phyloP scores from a whole-genome alignment of 805 yeast genomes.

The Yamadazyma kitorensis region DNA sequence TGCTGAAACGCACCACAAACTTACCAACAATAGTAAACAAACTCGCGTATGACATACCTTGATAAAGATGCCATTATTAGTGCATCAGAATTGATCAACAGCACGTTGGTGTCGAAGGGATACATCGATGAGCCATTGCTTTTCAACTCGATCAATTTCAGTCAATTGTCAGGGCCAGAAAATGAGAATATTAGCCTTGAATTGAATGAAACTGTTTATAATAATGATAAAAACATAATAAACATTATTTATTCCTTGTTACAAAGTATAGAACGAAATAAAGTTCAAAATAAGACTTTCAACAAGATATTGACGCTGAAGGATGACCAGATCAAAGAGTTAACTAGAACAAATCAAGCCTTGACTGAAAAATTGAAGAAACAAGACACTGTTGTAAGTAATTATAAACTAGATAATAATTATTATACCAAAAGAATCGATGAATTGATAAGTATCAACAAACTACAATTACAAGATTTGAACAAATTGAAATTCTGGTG shows the following conservation, averaged over 20 bases:
- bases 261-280: conserved; percentile 30
- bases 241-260: conserved; percentile 35
- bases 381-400: conserved; percentile 17
- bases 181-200: conserved; percentile 15
- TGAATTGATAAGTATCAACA: conserved; percentile 19
- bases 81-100: conserved; percentile 37
- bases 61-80: conserved; percentile 32
- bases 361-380: conserved; percentile 19
- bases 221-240: conserved; percentile 36
- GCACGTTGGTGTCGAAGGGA: conserved; percentile 32
- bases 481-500: conserved; percentile 25
- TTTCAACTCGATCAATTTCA: conserved; percentile 36
- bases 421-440: conserved; percentile 17
- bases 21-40: too few species aligned
- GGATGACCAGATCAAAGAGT: conserved; percentile 25
- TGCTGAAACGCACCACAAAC: too few species aligned
- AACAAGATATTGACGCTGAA: conserved; percentile 26
- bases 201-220: conserved; percentile 26
- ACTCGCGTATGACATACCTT: conserved; percentile 9
- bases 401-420: conserved; percentile 13
- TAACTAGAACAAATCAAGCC: conserved; percentile 19
- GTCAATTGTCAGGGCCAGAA: conserved; percentile 27
- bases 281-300: conserved; percentile 28
- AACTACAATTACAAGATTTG: conserved; percentile 28
- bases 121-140: conserved; percentile 28